Evolutionary conservation across 768 basidiomycete species (phyloP).

Genomic region (Podaxis mareebaensis): DNA sequence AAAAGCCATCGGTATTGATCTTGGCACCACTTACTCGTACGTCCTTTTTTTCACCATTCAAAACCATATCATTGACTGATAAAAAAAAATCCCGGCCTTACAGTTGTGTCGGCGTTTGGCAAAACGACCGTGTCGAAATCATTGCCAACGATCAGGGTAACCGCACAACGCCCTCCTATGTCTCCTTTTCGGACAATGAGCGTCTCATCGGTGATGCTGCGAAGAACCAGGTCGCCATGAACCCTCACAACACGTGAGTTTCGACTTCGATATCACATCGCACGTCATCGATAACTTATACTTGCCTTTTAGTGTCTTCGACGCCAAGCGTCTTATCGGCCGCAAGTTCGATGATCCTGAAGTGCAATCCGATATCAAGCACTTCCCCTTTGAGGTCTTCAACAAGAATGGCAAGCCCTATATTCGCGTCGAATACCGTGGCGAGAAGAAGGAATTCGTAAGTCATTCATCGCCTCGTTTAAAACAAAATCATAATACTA

Average conservation of each 20-base stretch:
- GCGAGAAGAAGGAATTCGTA: constrained; percentile 92
- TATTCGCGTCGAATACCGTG: constrained; percentile 88
- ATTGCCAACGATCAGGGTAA: constrained; percentile 96
- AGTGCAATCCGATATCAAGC: constrained; percentile 81
- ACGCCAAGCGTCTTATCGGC: constrained; percentile 97
- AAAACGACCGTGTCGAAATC: constrained; percentile 99
- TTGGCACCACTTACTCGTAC: constrained; percentile 92
- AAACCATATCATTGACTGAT: constrained; percentile 8
- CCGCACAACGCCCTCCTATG: constrained; percentile 94
- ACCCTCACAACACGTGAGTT: constrained; percentile 85
- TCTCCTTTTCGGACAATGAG: constrained; percentile 92
- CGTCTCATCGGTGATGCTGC: constrained; percentile 99
- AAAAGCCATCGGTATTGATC: constrained; percentile 90
- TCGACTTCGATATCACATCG: background rate
- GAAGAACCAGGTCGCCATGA: constrained; percentile 99
- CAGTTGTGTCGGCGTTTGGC: constrained; percentile 99
- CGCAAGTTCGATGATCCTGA: constrained; percentile 86
- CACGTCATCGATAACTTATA: constrained; percentile 7
- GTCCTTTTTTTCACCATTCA: constrained; percentile 27
- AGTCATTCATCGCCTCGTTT: constrained; percentile 30
- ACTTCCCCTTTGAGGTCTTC: constrained; percentile 94
- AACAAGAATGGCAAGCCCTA: constrained; percentile 88
- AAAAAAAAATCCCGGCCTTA: background rate
- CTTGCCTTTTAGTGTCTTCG: constrained; percentile 72
- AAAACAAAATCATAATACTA: background rate